A percentile compares a stretch with the other conserved stretches of the same genome.
Evolutionary conservation across 2,329 filamentous ascomycete species (phyloP).

Genomic region (Ascocoryne sarcoides): DNA sequence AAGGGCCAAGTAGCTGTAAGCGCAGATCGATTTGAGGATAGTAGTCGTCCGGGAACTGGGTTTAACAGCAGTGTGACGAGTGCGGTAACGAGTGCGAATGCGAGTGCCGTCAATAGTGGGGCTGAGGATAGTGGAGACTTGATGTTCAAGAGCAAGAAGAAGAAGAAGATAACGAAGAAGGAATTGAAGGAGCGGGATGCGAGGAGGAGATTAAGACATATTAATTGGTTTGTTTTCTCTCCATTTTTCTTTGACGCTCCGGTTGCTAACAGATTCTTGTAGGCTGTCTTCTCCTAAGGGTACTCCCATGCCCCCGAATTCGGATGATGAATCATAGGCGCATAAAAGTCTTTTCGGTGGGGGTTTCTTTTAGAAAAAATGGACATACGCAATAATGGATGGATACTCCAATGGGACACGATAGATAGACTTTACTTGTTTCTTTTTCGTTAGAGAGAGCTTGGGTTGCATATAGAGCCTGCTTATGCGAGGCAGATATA

Average conservation of each 20-base stretch:
- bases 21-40: conserved; percentile 82
- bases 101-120: conserved; percentile 64
- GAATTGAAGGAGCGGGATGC: conserved; percentile 91
- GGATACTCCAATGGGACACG: no score
- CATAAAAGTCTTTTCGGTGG: not conserved
- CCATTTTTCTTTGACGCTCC: conserved; percentile 37
- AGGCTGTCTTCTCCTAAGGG: conserved; percentile 29
- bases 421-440: no score
- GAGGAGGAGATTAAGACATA: conserved; percentile 76
- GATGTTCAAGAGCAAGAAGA: conserved; percentile 85
- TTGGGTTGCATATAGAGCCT: no score
- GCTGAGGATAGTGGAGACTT: conserved; percentile 72
- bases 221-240: conserved; percentile 47
- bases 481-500: no score
- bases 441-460: no score
- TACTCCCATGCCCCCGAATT: conserved; percentile 27
- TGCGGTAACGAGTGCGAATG: conserved; percentile 44
- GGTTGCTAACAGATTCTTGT: conserved; percentile 29
- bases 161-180: conserved; percentile 98
- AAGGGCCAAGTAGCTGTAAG: conserved; percentile 68
- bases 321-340: conserved; percentile 25
- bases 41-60: conserved; percentile 53
- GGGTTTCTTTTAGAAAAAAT: not conserved
- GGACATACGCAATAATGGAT: no score
- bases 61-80: conserved; percentile 51